These are phyloP conservation scores for Bruguiera hainesii DNA, from an alignment of 441 rosid genomes.

Conservation along the genomic window DNA sequence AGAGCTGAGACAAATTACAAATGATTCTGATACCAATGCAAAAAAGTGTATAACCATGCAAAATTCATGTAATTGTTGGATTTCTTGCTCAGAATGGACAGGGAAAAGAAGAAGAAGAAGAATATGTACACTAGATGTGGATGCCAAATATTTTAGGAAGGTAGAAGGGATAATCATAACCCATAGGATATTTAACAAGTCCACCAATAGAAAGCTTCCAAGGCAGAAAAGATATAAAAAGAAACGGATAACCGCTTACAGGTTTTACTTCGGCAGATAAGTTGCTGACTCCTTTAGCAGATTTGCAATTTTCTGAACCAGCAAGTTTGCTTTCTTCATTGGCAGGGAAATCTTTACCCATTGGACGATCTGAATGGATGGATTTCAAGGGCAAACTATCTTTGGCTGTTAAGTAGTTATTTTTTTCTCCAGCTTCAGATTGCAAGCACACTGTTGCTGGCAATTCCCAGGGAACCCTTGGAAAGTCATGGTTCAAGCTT, in stretches of 20 bases:
- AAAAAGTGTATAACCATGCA: conserved; percentile 18
- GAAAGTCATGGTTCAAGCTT: conserved; percentile 21
- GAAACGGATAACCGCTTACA: conserved; percentile 22
- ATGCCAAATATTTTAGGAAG: neutral
- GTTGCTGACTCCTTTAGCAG: conserved; percentile 20
- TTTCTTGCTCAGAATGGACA: neutral
- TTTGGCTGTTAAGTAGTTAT: conserved; percentile 24
- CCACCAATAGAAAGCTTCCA: neutral
- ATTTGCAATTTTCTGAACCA: conserved; percentile 20
- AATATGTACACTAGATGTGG: neutral
- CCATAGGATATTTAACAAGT: neutral
- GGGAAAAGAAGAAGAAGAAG: neutral
- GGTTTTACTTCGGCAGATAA: conserved; percentile 31
- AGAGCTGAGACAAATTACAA: conserved; percentile 54
- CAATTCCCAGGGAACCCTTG: conserved; percentile 24
- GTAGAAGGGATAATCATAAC: neutral
- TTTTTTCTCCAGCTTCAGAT: conserved; percentile 19
- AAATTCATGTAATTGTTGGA: neutral
- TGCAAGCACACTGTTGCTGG: conserved; percentile 21
- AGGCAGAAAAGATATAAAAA: neutral
- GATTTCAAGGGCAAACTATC: conserved; percentile 22
- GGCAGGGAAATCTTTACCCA: conserved; percentile 19
- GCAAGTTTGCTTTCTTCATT: conserved; percentile 27
- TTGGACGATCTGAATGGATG: conserved; percentile 9
- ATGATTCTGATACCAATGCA: conserved; percentile 24